Percentiles rank a stretch among this genome's conserved stretches.
These are phyloP conservation scores for Botrytis porri DNA, from an alignment of 2,329 filamentous ascomycete species.

Conservation along the genomic window DNA sequence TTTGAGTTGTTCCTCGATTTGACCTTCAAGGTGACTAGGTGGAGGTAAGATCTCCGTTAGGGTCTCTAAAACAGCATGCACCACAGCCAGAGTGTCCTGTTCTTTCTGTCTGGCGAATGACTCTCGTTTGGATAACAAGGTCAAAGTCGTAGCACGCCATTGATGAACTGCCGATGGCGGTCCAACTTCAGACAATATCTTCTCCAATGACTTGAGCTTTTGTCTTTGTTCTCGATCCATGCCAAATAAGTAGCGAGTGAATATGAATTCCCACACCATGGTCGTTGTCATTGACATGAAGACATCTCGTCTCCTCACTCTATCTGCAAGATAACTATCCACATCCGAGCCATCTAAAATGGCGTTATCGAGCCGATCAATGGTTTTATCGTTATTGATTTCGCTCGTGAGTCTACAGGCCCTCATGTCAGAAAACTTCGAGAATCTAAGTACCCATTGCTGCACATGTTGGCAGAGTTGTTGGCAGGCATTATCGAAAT, in stretches of 20 bases:
- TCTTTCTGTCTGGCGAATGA: conserved; percentile 80
- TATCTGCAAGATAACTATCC: conserved; percentile 81
- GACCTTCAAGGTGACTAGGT: conserved; percentile 72
- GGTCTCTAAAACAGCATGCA: conserved; percentile 82
- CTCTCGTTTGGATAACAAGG: conserved; percentile 75
- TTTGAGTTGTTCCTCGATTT: conserved; percentile 79
- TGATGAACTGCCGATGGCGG: conserved; percentile 86
- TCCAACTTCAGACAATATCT: conserved; percentile 83
- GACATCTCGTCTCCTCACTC: conserved; percentile 83
- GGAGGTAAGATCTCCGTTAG: conserved; percentile 83
- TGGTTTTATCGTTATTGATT: conserved; percentile 87
- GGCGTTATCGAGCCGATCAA: conserved; percentile 90
- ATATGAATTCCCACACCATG: conserved; percentile 99
- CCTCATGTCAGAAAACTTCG: conserved; percentile 92
- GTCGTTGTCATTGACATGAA: conserved; percentile 99
- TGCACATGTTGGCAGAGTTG: conserved; percentile 94
- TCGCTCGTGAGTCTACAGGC: conserved; percentile 80
- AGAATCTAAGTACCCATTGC: conserved; percentile 97
- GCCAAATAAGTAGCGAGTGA: conserved; percentile 95
- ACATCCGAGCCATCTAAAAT: conserved; percentile 93
- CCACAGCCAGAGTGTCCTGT: conserved; percentile 92
- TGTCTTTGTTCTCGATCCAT: conserved; percentile 98
- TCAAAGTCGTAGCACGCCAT: conserved; percentile 95
- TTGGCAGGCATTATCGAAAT: conserved; percentile 92
- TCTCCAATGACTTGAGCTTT: conserved; percentile 94